phyloP scores from a whole-genome alignment of 1,284 basidiomycete genomes.

The Naganishia albida region DNA sequence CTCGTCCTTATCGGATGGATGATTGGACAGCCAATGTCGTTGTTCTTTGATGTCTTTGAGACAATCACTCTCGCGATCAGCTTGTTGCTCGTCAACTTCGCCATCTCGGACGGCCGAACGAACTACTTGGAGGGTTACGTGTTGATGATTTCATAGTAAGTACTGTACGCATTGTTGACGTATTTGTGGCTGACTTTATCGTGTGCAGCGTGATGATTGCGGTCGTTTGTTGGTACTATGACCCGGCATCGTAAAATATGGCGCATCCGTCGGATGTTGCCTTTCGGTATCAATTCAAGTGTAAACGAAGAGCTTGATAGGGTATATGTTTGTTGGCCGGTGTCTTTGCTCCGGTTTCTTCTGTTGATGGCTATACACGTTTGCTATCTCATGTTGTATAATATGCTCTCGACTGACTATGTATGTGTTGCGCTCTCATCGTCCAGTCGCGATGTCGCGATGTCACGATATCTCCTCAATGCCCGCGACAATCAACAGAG shows the following conservation, averaged over 20 bases:
- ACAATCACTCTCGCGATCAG: conserved; percentile 58
- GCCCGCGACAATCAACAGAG: too few relatives aligned
- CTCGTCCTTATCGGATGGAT: conserved; percentile 59
- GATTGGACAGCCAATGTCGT: conserved; percentile 57
- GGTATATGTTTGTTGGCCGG: neutral
- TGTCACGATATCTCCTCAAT: too few relatives aligned
- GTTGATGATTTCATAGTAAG: conserved; percentile 57
- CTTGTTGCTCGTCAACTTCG: conserved; percentile 77
- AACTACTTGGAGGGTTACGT: conserved; percentile 71
- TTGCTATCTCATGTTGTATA: conserved; percentile 2
- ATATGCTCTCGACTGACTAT: too few relatives aligned
- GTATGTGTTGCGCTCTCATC: neutral
- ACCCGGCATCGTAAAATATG: conserved; percentile 18
- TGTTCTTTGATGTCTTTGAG: conserved; percentile 53
- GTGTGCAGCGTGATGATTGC: conserved; percentile 44
- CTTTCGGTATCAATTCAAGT: neutral
- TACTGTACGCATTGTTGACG: neutral
- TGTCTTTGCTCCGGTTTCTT: neutral
- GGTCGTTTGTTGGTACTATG: conserved; percentile 46
- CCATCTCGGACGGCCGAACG: conserved; percentile 78
- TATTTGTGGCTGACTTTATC: neutral
- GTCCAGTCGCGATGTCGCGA: too few relatives aligned
- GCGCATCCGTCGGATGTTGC: neutral
- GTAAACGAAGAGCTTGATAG: neutral
- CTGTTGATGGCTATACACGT: conserved; percentile 9